Base-by-base conservation (phyloP, 129 eudicot genomes). In the Logfia minima region DNA sequence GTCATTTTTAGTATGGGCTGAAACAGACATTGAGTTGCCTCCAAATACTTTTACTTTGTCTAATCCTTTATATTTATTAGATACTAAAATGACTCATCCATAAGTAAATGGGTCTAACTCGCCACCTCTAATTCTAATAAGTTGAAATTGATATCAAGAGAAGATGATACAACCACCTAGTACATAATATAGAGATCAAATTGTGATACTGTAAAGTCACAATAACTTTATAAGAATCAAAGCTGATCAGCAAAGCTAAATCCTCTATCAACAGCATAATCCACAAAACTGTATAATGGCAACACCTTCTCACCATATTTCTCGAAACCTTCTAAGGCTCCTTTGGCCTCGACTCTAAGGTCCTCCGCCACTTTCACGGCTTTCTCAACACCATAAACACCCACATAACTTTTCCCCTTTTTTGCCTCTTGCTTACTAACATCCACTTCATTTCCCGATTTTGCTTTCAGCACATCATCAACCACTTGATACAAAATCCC, bases 401-500 rank as follows among this genome's bases (percentile, higher is more conserved):
- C 83, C 62, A 87, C 98, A 73, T 93, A 93, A 82, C 93, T 91
- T 85, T 91, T 91, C 35, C 84, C 86, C 70, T 80, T 91, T 45
- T 77, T 84, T 81, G 67, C 72, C 52, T 72, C 77, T 13, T 65
- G 70, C 41, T 67, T 79, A 1, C 75, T 68, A 55, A 29, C 4
- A 34, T 31, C 69, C 17, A n/a, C 31, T 31, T 71, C 37, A 19
- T 16, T 59, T 77, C 67, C 81, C 34, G 61, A 72, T 71, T 86
- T 84, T 5, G 80, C 96, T 83, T 89, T 84, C 68, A 89, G 70
- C 26, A 93, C 66, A 23, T 90, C 97, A 69, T 87, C 91, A 71
- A 93, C 96, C 67, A 93, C 98, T 77, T 91, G 93, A 75, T 93
- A 93, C 81, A 93, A 79, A 43, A 91, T 85, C 39, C 97, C 97